Evolutionary conservation across 2,329 filamentous ascomycete genomes (phyloP).

Genomic region (Penicillium sp.): DNA sequence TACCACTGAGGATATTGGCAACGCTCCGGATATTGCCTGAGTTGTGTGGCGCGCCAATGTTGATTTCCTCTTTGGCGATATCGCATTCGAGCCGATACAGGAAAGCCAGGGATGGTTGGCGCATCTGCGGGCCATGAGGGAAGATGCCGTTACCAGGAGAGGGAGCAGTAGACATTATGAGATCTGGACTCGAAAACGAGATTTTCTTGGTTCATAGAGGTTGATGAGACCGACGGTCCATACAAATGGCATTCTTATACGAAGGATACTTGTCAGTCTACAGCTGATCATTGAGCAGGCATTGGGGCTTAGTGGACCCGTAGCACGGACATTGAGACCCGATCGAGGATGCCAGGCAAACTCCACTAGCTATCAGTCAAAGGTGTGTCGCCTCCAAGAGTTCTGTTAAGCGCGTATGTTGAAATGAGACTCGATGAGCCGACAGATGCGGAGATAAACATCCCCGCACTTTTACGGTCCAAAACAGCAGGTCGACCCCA

Average conservation of each 20-base stretch:
- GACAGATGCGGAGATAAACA: background rate
- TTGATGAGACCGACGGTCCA: background rate
- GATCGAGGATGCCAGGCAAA: no score
- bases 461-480: background rate
- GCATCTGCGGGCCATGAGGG: constrained; percentile 23
- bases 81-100: constrained; percentile 26
- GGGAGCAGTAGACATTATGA: constrained; percentile 6
- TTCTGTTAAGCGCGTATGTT: background rate
- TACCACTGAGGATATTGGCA: constrained; percentile 23
- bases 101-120: constrained; percentile 19
- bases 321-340: background rate
- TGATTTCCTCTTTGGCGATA: constrained; percentile 22
- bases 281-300: background rate
- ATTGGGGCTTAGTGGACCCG: background rate
- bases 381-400: background rate
- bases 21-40: constrained; percentile 21
- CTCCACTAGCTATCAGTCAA: background rate
- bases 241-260: background rate
- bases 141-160: constrained; percentile 25
- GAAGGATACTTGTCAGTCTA: background rate
- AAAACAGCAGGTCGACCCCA: constrained; percentile 1
- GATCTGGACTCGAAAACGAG: background rate
- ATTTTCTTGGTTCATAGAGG: background rate
- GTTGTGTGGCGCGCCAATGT: constrained; percentile 22
- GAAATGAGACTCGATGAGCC: background rate